A percentile compares a stretch with the other conserved stretches of the same genome.
These are phyloP conservation scores for Hirschfeldia incana DNA, from an alignment of 345 rosid species.

Conservation along the genomic window DNA sequence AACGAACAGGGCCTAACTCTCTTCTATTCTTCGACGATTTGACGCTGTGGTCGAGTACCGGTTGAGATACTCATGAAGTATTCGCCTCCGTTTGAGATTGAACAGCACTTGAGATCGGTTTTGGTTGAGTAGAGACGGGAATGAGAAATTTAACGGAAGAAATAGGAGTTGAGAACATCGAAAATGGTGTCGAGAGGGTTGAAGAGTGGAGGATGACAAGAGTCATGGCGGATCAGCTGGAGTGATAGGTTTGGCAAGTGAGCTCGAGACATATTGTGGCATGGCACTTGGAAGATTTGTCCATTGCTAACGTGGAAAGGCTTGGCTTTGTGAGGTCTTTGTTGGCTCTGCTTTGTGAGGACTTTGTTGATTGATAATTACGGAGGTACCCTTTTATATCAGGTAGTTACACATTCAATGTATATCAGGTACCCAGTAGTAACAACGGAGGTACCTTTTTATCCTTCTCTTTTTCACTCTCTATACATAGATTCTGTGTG, in stretches of 20 bases:
- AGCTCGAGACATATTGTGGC: slow-evolving; percentile 7
- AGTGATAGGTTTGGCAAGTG: slow-evolving; percentile 2
- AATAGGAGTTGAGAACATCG: slow-evolving; percentile 30
- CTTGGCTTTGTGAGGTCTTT: slow-evolving; percentile 31
- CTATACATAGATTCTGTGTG: neutral
- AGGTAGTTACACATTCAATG: slow-evolving; percentile 87
- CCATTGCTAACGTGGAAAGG: slow-evolving; percentile 45
- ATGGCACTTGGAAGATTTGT: neutral
- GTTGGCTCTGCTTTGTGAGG: slow-evolving; percentile 58
- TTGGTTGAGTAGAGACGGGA: slow-evolving; percentile 26
- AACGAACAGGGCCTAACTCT: no score
- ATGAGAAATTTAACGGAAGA: slow-evolving; percentile 33
- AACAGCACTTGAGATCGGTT: slow-evolving; percentile 24
- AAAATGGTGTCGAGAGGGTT: slow-evolving; percentile 24
- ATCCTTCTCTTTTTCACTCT: neutral
- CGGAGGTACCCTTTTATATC: slow-evolving; percentile 16
- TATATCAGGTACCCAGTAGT: slow-evolving; percentile 74
- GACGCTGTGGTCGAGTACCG: slow-evolving; percentile 32
- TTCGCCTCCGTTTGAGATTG: slow-evolving; percentile 10
- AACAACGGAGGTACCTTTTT: slow-evolving; percentile 71
- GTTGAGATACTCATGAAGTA: slow-evolving; percentile 39
- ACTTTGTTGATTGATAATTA: slow-evolving; percentile 90
- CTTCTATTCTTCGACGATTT: neutral
- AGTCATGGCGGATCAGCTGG: slow-evolving; percentile 43
- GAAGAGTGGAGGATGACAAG: slow-evolving; percentile 32